Conservation (phyloP, 163 green algal genomes). For the Trebouxiophyceae sp. region DNA sequence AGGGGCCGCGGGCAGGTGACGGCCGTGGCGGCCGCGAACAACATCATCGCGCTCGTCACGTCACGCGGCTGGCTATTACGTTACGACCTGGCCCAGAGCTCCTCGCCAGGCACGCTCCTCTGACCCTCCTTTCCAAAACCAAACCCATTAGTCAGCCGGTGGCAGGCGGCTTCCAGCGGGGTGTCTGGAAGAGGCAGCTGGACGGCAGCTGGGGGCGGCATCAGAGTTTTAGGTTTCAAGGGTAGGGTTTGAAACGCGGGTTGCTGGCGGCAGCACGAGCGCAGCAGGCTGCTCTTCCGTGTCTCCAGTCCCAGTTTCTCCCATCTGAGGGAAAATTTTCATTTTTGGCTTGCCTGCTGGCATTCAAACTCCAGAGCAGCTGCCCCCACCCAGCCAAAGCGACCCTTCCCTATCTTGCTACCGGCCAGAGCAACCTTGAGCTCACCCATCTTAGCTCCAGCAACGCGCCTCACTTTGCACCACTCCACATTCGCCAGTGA, state of each 20-base stretch:
- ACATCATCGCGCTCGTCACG: slow-evolving; percentile 65
- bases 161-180: no score
- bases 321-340: no score
- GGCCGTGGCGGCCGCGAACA: slow-evolving; percentile 47
- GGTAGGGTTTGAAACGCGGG: not conserved
- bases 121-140: not conserved
- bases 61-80: slow-evolving; percentile 62
- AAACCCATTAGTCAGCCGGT: not conserved
- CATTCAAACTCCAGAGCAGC: not conserved
- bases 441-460: no score
- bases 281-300: no score
- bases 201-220: not conserved
- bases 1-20: slow-evolving; percentile 63
- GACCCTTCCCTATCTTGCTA: not conserved
- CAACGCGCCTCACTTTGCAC: not conserved
- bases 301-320: no score
- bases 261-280: not conserved
- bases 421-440: not conserved
- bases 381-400: not conserved
- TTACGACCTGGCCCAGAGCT: slow-evolving; percentile 43
- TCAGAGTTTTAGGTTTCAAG: not conserved
- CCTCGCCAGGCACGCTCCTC: slow-evolving; percentile 11
- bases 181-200: not conserved
- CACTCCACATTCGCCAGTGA: no score
- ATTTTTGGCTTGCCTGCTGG: no score